Conservation (phyloP, 2,329 filamentous ascomycete genomes). For the Aspergillus unguis region DNA sequence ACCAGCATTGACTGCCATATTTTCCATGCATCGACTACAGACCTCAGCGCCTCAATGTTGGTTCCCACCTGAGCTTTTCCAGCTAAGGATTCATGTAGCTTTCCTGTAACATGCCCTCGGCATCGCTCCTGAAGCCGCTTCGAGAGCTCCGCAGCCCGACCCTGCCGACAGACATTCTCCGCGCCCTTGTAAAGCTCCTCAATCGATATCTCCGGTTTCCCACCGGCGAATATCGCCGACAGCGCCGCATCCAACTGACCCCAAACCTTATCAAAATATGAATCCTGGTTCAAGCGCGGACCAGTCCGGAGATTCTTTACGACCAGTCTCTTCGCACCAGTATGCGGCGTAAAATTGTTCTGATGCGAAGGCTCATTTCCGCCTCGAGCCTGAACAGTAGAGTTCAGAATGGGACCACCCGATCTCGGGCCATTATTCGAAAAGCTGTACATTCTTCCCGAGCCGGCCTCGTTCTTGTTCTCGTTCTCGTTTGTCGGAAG, state of each 20-base stretch:
- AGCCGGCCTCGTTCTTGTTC: constrained; percentile 17
- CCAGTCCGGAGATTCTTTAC: constrained; percentile 82
- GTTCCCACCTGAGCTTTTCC: constrained; percentile 53
- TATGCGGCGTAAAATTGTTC: constrained; percentile 65
- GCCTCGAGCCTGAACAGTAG: constrained; percentile 20
- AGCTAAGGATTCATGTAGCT: constrained; percentile 59
- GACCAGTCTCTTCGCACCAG: constrained; percentile 79
- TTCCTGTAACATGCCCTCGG: constrained; percentile 58
- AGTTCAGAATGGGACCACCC: constrained; percentile 30
- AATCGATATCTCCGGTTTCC: constrained; percentile 66
- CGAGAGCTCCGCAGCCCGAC: constrained; percentile 66
- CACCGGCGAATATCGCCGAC: constrained; percentile 65
- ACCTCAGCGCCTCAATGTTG: constrained; percentile 62
- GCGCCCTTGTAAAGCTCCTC: constrained; percentile 87
- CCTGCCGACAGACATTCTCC: constrained; percentile 84
- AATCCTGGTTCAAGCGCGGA: constrained; percentile 63
- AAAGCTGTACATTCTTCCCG: constrained; percentile 56
- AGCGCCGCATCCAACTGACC: constrained; percentile 71
- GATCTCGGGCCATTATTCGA: constrained; percentile 37
- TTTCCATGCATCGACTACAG: constrained; percentile 64
- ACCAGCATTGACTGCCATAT: constrained; percentile 76
- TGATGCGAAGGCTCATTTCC: constrained; percentile 36
- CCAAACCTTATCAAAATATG: constrained; percentile 76
- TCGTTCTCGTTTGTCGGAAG: constrained; percentile 6
- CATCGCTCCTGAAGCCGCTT: constrained; percentile 64